Conservation (phyloP, 139 green algal species). For the Chlorella sp. region DNA sequence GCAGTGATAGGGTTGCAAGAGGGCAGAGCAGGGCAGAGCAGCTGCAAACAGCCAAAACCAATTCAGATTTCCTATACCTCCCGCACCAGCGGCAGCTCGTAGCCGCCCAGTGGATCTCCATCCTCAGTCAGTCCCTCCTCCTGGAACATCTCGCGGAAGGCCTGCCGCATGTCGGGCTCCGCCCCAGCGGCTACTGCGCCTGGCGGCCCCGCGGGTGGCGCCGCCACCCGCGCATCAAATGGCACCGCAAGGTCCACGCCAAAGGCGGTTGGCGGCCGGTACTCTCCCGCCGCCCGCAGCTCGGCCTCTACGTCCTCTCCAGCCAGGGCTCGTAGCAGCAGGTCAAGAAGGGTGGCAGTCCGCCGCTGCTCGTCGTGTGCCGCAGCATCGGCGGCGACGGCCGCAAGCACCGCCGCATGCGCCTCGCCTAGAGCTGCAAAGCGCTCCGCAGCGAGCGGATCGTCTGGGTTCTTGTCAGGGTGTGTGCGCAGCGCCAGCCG, state of each 20-base stretch:
- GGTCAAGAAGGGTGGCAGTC: not conserved
- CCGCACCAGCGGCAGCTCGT: not conserved
- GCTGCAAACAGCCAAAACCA: too few relatives aligned
- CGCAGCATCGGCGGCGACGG: not conserved
- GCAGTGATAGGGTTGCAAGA: too few relatives aligned
- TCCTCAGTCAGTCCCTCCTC: slow-evolving; percentile 20
- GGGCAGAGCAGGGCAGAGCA: too few relatives aligned
- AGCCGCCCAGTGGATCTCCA: slow-evolving; percentile 8
- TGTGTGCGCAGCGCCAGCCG: slow-evolving; percentile 53
- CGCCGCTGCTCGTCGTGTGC: slow-evolving; percentile 7
- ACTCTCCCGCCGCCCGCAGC: slow-evolving; percentile 18
- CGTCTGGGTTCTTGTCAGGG: slow-evolving; percentile 59
- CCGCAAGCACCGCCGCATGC: slow-evolving; percentile 40
- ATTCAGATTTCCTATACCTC: too few relatives aligned
- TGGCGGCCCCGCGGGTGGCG: not conserved
- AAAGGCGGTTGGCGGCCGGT: slow-evolving; percentile 37
- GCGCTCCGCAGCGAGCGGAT: slow-evolving; percentile 27
- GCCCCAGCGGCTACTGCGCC: too few relatives aligned
- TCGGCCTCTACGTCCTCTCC: slow-evolving; percentile 12
- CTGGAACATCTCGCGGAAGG: not conserved
- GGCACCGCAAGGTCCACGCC: slow-evolving; percentile 32
- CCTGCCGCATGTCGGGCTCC: not conserved
- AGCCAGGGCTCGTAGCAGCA: slow-evolving; percentile 17
- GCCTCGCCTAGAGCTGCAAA: slow-evolving; percentile 56
- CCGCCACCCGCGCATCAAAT: slow-evolving; percentile 35